Base-by-base conservation (phyloP, 768 basidiomycete species). In the Naematelia aurantialba region DNA sequence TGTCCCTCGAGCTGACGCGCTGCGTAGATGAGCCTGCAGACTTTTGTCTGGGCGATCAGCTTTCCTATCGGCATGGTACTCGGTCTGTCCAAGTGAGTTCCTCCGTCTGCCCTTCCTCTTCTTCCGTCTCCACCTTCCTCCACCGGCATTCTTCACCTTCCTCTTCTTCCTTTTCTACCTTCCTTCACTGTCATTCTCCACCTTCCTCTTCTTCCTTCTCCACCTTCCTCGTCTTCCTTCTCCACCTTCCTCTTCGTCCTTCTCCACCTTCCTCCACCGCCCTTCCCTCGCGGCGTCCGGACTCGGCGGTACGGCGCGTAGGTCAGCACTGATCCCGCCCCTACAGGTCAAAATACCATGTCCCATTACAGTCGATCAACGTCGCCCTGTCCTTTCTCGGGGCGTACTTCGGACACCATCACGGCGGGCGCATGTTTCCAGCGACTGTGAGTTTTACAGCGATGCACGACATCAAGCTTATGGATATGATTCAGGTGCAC, bases 401-500 rank as follows among this genome's bases (percentile, higher is more conserved):
- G 5, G 88, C 87, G 69, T 77, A 88, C 49, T 83, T 96, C 3
- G 92, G 92, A 0, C 92, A 94, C 66, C 79, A 85, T n/a, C 93
- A 97, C 72, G 80, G 82, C 30, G 92, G 93, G 0, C 82, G 92
- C 24, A 76, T 81, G 58, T 97, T 94, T 69, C 83, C 84, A 1
- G 79, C 81, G 26, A 87, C 88, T 3, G 83, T 83, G 0, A 59
- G 71, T 61, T 26, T 3, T 29, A 17, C 4, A 27, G 24, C 14
- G 42, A 12, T 44, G 11, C n/a, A n/a, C n/a, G n/a, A n/a, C n/a
- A n/a, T n/a, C n/a, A n/a, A n/a, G n/a, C n/a, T n/a, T n/a, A n/a
- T n/a, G n/a, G n/a, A n/a, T n/a, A n/a, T n/a, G n/a, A n/a, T n/a
- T 34, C 24, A 73, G 69, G 69, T 68, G 14, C 92, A 96, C 72